Conservation (phyloP, 331 rosid species). For the Acacia concinna region DNA sequence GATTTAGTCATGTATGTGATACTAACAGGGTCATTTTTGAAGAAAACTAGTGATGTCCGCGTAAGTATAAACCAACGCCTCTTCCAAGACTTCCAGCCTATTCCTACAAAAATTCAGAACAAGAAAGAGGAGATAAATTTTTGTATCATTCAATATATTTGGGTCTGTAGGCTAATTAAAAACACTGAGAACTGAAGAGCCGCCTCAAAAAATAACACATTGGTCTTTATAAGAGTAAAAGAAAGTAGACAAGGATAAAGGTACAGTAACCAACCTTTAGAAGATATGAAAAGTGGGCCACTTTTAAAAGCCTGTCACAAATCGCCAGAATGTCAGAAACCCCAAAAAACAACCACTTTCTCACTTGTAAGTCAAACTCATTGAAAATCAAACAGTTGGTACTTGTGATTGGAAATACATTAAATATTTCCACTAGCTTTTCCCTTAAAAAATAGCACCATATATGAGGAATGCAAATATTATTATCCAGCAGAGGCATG, state of each 20-base stretch:
- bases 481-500: neutral
- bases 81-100: constrained; percentile 99
- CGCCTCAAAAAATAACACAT: neutral
- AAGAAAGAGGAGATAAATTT: constrained; percentile 23
- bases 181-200: constrained; percentile 17
- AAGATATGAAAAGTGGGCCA: constrained; percentile 97
- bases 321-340: constrained; percentile 42
- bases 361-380: constrained; percentile 14
- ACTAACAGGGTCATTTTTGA: constrained; percentile 97
- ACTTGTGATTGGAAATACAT: neutral
- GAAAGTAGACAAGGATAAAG: neutral
- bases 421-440: neutral
- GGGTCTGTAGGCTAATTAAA: neutral
- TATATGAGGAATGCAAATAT: neutral
- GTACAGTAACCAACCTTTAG: constrained; percentile 73
- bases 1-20: constrained; percentile 26
- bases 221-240: neutral
- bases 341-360: neutral
- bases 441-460: neutral
- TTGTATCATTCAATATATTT: neutral
- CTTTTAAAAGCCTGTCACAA: constrained; percentile 91
- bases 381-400: constrained; percentile 11
- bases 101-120: constrained; percentile 62
- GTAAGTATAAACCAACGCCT: constrained; percentile 98
- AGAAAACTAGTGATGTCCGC: constrained; percentile 89